phyloP scores from a whole-genome alignment of 176 grass and related monocot species.

The Zoysia japonica region DNA sequence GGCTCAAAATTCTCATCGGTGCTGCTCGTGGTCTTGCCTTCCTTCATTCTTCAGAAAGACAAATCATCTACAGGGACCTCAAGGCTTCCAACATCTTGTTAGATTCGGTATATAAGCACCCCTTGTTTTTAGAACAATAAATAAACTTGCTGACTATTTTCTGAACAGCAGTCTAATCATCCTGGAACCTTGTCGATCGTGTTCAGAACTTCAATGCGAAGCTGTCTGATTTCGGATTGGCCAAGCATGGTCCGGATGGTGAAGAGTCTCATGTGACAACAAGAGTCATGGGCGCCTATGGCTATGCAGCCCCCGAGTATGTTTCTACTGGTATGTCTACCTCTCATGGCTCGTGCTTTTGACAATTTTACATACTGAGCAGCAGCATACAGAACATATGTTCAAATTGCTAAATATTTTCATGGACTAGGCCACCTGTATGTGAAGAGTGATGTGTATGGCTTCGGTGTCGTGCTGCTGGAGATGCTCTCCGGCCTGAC shows the following conservation, averaged over 20 bases:
- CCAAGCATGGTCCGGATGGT: constrained; percentile 78
- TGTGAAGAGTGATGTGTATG: constrained; percentile 95
- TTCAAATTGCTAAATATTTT: neutral
- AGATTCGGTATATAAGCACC: constrained; percentile 56
- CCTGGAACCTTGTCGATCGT: constrained; percentile 13
- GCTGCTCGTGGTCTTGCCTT: constrained; percentile 91
- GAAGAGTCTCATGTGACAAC: constrained; percentile 84
- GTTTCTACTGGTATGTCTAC: constrained; percentile 64
- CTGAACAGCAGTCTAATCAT: constrained; percentile 3
- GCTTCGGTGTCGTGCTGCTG: constrained; percentile 76
- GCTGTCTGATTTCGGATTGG: constrained; percentile 88
- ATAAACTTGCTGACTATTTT: neutral
- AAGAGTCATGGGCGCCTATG: constrained; percentile 84
- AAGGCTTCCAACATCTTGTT: constrained; percentile 89
- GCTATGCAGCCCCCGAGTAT: constrained; percentile 91
- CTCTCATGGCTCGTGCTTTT: neutral
- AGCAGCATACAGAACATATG: neutral
- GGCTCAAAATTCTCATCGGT: constrained; percentile 87
- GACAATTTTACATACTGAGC: neutral
- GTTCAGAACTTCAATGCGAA: constrained; percentile 74
- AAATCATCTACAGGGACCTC: constrained; percentile 91
- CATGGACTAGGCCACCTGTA: constrained; percentile 74
- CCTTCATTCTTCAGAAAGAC: constrained; percentile 78
- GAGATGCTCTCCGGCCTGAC: constrained; percentile 82
- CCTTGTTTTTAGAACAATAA: neutral